These are phyloP conservation scores for Raffaelea albimanens DNA, from an alignment of 2,329 filamentous ascomycete species.

Conservation along the genomic window DNA sequence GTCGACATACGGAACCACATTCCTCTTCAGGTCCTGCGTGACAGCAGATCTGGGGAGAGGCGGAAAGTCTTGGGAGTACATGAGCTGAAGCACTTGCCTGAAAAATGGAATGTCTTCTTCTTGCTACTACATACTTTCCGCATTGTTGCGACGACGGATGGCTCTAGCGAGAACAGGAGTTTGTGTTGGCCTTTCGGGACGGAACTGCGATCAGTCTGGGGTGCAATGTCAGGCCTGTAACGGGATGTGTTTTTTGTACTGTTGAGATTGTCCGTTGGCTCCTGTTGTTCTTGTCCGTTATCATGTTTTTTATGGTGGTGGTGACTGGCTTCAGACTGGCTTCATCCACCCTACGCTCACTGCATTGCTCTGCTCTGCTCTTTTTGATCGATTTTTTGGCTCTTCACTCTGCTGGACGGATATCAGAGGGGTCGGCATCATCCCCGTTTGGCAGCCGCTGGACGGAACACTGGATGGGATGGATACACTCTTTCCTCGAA, in stretches of 20 bases:
- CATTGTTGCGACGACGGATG: background rate
- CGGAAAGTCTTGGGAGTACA: background rate
- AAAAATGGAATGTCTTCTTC: background rate
- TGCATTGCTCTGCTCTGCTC: constrained; percentile 25
- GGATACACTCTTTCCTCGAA: background rate
- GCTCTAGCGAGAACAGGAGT: background rate
- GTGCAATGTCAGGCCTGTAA: background rate
- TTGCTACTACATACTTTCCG: background rate
- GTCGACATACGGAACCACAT: background rate
- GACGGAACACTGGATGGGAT: too few species aligned
- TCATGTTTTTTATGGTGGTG: background rate
- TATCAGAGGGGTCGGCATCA: background rate
- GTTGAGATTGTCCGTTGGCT: background rate
- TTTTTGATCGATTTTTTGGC: background rate
- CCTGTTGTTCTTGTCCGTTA: background rate
- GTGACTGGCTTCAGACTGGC: background rate
- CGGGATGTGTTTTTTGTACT: background rate
- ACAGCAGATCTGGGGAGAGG: constrained; percentile 6
- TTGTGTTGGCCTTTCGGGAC: too few species aligned
- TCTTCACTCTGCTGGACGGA: background rate
- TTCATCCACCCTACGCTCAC: constrained; percentile 18
- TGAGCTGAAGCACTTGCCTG: background rate
- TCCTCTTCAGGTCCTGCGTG: constrained; percentile 5
- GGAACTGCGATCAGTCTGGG: background rate
- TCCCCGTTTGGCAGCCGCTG: too few species aligned